Conservation (phyloP, 2,329 filamentous ascomycete genomes). For the Neonectria neomacrospora region DNA sequence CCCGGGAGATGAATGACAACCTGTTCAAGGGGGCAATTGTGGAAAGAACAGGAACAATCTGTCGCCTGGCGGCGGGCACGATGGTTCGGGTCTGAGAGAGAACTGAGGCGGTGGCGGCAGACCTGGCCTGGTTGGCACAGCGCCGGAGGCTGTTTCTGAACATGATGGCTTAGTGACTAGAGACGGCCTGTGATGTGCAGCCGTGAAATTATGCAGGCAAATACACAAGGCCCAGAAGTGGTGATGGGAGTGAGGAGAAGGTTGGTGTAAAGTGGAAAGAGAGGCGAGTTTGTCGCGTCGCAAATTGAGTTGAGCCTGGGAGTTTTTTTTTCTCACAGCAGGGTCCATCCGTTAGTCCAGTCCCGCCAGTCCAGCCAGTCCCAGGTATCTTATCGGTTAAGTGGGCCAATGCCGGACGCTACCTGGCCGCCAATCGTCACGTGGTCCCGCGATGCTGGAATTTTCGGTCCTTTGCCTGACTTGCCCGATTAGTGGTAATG, state of each 20-base stretch:
- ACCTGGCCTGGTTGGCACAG: constrained; percentile 52
- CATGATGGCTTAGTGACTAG: constrained; percentile 42
- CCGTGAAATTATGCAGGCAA: background rate
- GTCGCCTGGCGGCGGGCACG: constrained; percentile 41
- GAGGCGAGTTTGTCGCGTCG: constrained; percentile 21
- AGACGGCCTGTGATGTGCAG: background rate
- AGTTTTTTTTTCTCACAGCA: constrained; percentile 14
- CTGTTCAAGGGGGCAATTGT: constrained; percentile 35
- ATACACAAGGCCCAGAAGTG: constrained; percentile 13
- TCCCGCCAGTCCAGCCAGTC: constrained; percentile 7
- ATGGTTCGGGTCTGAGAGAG: constrained; percentile 45
- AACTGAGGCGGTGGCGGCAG: constrained; percentile 44
- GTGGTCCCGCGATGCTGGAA: background rate
- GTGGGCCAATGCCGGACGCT: background rate
- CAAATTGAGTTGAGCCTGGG: constrained; percentile 27
- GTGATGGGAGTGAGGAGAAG: constrained; percentile 24
- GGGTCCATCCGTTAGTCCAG: background rate
- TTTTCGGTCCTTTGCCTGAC: background rate
- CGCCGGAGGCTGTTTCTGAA: constrained; percentile 54
- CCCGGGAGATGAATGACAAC: constrained; percentile 43
- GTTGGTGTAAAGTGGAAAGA: constrained; percentile 20
- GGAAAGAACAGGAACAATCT: constrained; percentile 34
- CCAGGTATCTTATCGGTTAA: constrained; percentile 19
- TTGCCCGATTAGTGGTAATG: background rate
- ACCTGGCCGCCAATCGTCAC: background rate